A percentile compares a stretch with the other conserved stretches of the same genome.
Conservation (phyloP, 441 rosid genomes). For the Biscutella auriculata region DNA sequence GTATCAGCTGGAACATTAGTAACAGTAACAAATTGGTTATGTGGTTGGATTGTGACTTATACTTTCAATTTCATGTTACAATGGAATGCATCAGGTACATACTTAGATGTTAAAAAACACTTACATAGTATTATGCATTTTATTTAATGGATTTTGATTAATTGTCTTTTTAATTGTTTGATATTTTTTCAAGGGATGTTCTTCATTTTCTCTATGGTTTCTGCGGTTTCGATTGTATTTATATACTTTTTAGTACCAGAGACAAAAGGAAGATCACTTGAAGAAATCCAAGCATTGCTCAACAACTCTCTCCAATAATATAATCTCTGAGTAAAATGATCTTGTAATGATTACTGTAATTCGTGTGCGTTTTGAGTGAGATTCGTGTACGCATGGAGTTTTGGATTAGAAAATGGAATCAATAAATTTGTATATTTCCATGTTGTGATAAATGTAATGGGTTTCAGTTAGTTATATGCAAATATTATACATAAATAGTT, state of each 20-base stretch:
- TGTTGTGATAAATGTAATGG: background rate
- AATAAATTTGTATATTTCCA: conserved; percentile 4
- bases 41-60: conserved; percentile 32
- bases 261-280: conserved; percentile 57
- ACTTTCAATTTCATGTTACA: conserved; percentile 45
- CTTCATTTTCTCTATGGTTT: conserved; percentile 31
- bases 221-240: conserved; percentile 29
- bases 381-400: background rate
- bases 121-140: too few species aligned
- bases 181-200: conserved; percentile 24
- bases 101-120: background rate
- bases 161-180: too few species aligned
- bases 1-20: conserved; percentile 49
- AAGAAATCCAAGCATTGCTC: conserved; percentile 49
- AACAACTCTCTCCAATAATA: conserved; percentile 11
- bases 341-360: background rate
- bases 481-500: too few species aligned
- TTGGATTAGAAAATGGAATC: background rate
- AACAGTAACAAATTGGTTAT: conserved; percentile 32
- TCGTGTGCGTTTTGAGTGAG: conserved; percentile 9
- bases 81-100: conserved; percentile 53
- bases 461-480: background rate
- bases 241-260: conserved; percentile 48
- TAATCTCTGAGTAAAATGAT: background rate
- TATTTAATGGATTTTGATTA: too few species aligned